phyloP scores from a whole-genome alignment of 768 basidiomycete genomes.

The Xerocomellus dryophilus region DNA sequence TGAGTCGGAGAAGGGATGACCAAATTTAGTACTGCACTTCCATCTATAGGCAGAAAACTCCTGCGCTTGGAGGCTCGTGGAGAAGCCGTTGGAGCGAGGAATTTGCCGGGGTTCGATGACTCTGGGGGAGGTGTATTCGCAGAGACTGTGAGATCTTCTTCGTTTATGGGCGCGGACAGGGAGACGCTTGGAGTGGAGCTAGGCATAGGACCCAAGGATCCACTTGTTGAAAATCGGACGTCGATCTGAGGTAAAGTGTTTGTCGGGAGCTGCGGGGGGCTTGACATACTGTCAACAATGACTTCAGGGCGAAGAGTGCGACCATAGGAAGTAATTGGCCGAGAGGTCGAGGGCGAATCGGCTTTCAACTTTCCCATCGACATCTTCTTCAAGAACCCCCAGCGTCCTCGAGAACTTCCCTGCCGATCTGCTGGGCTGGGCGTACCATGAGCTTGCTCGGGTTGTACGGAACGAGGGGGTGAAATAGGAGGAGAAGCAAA shows the following conservation, averaged over 20 bases:
- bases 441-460: conserved; percentile 13
- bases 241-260: conserved; percentile 60
- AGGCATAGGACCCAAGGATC: conserved; percentile 52
- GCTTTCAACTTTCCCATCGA: conserved; percentile 88
- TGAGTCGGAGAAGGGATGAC: conserved; percentile 60
- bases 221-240: conserved; percentile 69
- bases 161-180: conserved; percentile 21
- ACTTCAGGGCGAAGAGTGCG: conserved; percentile 17
- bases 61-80: conserved; percentile 65
- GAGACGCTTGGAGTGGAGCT: conserved; percentile 33
- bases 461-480: conserved; percentile 22
- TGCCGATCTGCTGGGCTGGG: conserved; percentile 28
- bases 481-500: conserved; percentile 26
- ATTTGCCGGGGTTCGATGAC: conserved; percentile 18
- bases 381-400: conserved; percentile 99
- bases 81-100: conserved; percentile 43
- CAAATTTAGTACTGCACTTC: conserved; percentile 57
- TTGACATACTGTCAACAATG: conserved; percentile 19
- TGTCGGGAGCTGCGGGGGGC: conserved; percentile 32
- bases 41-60: conserved; percentile 86
- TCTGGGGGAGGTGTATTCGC: not conserved
- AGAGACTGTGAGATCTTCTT: conserved; percentile 18
- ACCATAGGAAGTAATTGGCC: conserved; percentile 35
- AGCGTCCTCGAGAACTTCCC: conserved; percentile 50
- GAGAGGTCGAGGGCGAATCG: conserved; percentile 48